Evolutionary conservation across 202 grass and related monocot genomes (phyloP).

Genomic region (Setaria italica): DNA sequence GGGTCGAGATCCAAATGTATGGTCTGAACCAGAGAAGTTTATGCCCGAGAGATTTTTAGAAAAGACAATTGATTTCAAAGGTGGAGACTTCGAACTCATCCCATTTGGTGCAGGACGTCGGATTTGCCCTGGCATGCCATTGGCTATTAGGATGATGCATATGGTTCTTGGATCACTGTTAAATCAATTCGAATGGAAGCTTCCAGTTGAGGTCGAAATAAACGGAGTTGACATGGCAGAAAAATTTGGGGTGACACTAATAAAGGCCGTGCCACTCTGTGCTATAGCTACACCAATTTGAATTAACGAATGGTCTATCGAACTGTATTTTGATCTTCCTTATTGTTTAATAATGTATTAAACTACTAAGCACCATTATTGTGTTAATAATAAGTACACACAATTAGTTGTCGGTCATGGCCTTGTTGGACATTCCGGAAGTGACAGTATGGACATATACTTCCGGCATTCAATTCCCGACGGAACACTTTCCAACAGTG

Average conservation of each 20-base stretch:
- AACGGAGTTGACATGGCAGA: constrained; percentile 56
- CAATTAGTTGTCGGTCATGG: neutral
- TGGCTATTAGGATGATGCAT: constrained; percentile 62
- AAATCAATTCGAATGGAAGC: constrained; percentile 54
- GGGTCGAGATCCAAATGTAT: constrained; percentile 35
- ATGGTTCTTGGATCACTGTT: constrained; percentile 51
- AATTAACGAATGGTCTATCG: neutral
- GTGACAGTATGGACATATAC: too few species aligned
- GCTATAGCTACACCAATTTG: constrained; percentile 45
- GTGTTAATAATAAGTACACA: neutral
- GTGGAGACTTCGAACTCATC: constrained; percentile 47
- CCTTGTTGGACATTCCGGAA: neutral
- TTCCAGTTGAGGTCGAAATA: constrained; percentile 11
- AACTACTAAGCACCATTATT: neutral
- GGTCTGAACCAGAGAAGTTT: constrained; percentile 46
- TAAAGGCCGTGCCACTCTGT: constrained; percentile 44
- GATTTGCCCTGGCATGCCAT: constrained; percentile 56
- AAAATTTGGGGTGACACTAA: constrained; percentile 55
- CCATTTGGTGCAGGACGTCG: constrained; percentile 58
- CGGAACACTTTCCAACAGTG: too few species aligned
- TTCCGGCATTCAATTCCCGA: too few species aligned
- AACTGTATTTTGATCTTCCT: neutral
- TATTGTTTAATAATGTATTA: neutral
- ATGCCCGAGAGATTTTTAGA: constrained; percentile 55
- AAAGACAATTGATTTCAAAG: constrained; percentile 20